phyloP scores from a whole-genome alignment of 2,329 filamentous ascomycete genomes.

The Rasamsonia emersonii region DNA sequence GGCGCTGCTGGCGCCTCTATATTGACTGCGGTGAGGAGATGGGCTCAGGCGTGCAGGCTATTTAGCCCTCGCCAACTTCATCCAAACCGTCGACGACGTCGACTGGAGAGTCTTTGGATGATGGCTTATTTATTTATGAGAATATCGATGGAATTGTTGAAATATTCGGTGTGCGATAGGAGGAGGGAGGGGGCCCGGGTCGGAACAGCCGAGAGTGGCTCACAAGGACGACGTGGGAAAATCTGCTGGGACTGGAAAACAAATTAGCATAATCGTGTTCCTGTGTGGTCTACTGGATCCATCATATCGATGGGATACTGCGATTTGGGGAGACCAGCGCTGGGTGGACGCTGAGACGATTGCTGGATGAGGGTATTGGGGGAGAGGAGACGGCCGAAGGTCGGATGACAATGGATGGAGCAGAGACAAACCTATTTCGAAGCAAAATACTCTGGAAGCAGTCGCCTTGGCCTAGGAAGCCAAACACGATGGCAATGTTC shows the following conservation, averaged over 20 bases:
- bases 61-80: too few relatives aligned
- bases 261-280: constrained; percentile 1
- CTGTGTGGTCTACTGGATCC: background rate
- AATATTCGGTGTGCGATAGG: constrained; percentile 10
- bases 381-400: constrained; percentile 21
- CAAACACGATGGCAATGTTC: constrained; percentile 13
- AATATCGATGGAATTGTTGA: constrained; percentile 19
- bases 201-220: constrained; percentile 26
- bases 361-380: constrained; percentile 10
- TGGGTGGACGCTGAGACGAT: constrained; percentile 2
- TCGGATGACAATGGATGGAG: constrained; percentile 27
- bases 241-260: constrained; percentile 12
- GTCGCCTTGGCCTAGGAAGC: constrained; percentile 22
- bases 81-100: too few relatives aligned
- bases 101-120: constrained; percentile 2
- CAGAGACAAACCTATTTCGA: constrained; percentile 24
- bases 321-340: background rate
- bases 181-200: constrained; percentile 24
- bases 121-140: constrained; percentile 16
- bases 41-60: too few relatives aligned
- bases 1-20: constrained; percentile 6
- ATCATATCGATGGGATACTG: constrained; percentile 9
- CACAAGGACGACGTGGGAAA: constrained; percentile 14
- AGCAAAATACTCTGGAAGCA: constrained; percentile 16
- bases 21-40: too few relatives aligned